Conservation (phyloP, 2,329 filamentous ascomycete genomes). For the Thielaviopsis punctulata region DNA sequence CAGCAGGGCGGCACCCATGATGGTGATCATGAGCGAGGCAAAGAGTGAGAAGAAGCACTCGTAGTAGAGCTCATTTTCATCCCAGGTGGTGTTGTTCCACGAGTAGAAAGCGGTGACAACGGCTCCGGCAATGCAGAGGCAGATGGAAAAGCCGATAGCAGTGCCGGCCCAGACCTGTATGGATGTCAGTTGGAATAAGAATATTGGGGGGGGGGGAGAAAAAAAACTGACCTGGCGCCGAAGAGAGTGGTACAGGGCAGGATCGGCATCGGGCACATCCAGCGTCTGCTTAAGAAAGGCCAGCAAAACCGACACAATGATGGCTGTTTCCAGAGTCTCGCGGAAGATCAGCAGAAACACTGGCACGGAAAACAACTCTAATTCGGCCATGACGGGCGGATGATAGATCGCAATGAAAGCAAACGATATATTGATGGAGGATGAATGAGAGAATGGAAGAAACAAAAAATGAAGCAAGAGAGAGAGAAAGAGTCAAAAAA, state of each 20-base stretch:
- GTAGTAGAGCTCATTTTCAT: constrained; percentile 55
- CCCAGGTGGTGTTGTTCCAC: constrained; percentile 37
- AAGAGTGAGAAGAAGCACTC: constrained; percentile 64
- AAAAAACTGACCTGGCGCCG: constrained; percentile 6
- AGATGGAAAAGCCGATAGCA: constrained; percentile 42
- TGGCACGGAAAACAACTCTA: constrained; percentile 58
- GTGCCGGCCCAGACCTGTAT: constrained; percentile 49
- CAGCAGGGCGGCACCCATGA: constrained; percentile 65
- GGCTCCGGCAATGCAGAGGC: constrained; percentile 45
- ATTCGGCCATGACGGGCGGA: constrained; percentile 30
- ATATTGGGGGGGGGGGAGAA: no score
- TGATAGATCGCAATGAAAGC: neutral
- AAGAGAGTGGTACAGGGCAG: constrained; percentile 4
- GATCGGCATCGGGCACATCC: constrained; percentile 16
- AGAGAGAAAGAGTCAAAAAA: neutral
- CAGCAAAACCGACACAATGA: constrained; percentile 71
- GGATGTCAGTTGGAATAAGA: neutral
- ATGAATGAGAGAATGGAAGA: neutral
- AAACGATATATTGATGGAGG: neutral
- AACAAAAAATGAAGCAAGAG: neutral
- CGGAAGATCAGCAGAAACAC: constrained; percentile 86
- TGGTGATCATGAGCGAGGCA: constrained; percentile 61
- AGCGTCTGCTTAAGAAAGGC: constrained; percentile 74
- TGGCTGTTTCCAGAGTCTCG: constrained; percentile 65
- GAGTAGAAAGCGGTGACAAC: constrained; percentile 57